phyloP scores from a whole-genome alignment of 495 filamentous ascomycete species.

The Letharia columbiana region DNA sequence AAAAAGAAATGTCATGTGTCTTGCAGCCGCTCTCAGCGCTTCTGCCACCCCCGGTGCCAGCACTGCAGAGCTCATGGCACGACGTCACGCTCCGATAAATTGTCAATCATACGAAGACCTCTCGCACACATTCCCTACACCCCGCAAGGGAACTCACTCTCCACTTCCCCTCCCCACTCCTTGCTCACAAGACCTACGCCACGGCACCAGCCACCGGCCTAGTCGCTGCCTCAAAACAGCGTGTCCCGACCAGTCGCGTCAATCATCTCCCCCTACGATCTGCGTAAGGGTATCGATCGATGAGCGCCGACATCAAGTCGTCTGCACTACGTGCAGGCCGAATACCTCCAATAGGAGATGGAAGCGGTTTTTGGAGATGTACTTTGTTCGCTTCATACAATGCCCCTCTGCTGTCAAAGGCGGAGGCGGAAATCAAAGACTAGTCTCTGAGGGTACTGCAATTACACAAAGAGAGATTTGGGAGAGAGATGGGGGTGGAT shows the following conservation, averaged over 20 bases:
- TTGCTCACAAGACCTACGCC: slow-evolving; percentile 41
- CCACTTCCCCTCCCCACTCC: slow-evolving; percentile 37
- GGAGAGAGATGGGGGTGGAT: slow-evolving; percentile 2
- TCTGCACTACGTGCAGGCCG: slow-evolving; percentile 26
- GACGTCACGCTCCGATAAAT: slow-evolving; percentile 26
- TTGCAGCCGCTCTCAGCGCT: slow-evolving; percentile 21
- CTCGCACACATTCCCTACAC: slow-evolving; percentile 38
- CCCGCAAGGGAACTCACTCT: slow-evolving; percentile 32
- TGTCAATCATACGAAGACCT: slow-evolving; percentile 27
- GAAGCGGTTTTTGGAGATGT: slow-evolving; percentile 77
- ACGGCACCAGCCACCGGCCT: slow-evolving; percentile 46
- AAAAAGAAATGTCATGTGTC: slow-evolving; percentile 26
- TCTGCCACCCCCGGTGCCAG: slow-evolving; percentile 21
- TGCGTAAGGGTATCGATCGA: slow-evolving; percentile 47
- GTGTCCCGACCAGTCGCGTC: slow-evolving; percentile 61
- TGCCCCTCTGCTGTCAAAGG: slow-evolving; percentile 46
- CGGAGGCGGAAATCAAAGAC: slow-evolving; percentile 80
- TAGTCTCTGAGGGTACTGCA: slow-evolving; percentile 72
- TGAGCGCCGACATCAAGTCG: slow-evolving; percentile 52
- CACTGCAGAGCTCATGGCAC: slow-evolving; percentile 27
- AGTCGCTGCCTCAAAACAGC: slow-evolving; percentile 32
- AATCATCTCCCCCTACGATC: slow-evolving; percentile 55
- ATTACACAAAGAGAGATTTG: slow-evolving; percentile 54
- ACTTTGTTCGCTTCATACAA: slow-evolving; percentile 60
- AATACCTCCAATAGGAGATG: slow-evolving; percentile 35